These are phyloP conservation scores for Turnera subulata DNA, from an alignment of 345 rosid genomes.

Conservation along the genomic window DNA sequence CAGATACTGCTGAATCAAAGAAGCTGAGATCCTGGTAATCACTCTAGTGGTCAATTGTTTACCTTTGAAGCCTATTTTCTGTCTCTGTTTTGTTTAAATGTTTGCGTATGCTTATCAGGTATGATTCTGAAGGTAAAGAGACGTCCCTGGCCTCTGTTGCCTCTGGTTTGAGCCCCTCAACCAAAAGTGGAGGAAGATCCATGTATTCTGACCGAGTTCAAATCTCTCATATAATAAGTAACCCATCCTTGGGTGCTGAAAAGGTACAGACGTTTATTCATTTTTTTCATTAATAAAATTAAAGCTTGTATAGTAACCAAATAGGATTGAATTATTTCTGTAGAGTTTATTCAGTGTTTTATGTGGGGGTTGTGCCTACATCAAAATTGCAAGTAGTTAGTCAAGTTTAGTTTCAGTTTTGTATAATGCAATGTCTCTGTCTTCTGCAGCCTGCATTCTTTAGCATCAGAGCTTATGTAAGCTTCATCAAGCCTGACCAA, in stretches of 20 bases:
- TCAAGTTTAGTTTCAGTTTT: too few relatives aligned
- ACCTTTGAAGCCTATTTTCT: neutral
- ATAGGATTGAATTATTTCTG: too few relatives aligned
- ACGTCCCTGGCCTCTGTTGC: slow-evolving; percentile 70
- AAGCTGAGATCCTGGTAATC: slow-evolving; percentile 69
- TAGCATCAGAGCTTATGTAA: slow-evolving; percentile 58
- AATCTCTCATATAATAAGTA: slow-evolving; percentile 55
- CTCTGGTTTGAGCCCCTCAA: slow-evolving; percentile 51
- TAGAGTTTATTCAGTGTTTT: neutral
- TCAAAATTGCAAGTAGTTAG: neutral
- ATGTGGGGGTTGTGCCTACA: neutral
- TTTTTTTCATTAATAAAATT: too few relatives aligned
- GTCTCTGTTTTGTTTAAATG: neutral
- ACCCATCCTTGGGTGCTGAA: slow-evolving; percentile 64
- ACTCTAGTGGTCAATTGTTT: too few relatives aligned
- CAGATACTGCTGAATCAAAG: slow-evolving; percentile 67
- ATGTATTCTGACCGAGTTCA: slow-evolving; percentile 64
- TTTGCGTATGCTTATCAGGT: slow-evolving; percentile 38
- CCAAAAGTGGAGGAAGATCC: slow-evolving; percentile 57
- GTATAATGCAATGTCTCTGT: neutral
- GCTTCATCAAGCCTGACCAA: slow-evolving; percentile 84
- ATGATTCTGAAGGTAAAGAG: slow-evolving; percentile 78
- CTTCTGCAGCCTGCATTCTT: slow-evolving; percentile 68
- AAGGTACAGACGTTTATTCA: slow-evolving; percentile 50
- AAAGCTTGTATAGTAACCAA: too few relatives aligned